phyloP scores from a whole-genome alignment of 106 monocot genomes.

The Phalaenopsis equestris region DNA sequence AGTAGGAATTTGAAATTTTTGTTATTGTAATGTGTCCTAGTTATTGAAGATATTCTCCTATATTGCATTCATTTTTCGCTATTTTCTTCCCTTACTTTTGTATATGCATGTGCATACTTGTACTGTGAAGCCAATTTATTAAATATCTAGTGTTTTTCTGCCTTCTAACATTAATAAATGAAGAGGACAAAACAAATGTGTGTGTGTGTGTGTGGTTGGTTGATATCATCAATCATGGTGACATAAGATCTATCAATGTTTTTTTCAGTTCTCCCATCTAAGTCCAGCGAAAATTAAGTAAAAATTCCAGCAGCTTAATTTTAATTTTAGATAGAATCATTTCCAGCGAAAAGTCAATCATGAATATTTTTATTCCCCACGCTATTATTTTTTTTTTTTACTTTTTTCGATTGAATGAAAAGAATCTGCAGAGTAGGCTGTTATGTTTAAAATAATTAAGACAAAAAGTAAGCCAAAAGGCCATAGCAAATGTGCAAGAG shows the following conservation, averaged over 20 bases:
- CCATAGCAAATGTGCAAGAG: neutral
- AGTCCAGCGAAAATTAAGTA: neutral
- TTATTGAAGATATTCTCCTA: neutral
- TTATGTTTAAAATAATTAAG: neutral
- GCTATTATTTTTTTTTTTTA: neutral
- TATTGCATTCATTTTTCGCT: neutral
- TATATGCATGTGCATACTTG: neutral
- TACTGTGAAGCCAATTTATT: neutral
- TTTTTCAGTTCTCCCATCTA: neutral
- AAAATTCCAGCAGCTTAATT: neutral
- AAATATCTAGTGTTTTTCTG: neutral
- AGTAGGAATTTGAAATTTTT: neutral
- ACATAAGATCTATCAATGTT: neutral
- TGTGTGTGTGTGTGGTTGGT: too few species aligned
- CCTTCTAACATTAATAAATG: neutral
- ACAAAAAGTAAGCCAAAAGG: neutral
- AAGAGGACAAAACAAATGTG: neutral
- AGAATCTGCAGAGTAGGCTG: neutral
- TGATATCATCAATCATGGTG: neutral
- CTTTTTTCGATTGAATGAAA: neutral
- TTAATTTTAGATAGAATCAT: neutral
- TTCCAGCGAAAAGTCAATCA: neutral
- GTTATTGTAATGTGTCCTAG: neutral
- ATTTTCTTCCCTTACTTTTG: neutral
- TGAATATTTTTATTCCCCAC: too few species aligned